phyloP scores from a whole-genome alignment of 345 rosid genomes.

The Murraya koenigii region DNA sequence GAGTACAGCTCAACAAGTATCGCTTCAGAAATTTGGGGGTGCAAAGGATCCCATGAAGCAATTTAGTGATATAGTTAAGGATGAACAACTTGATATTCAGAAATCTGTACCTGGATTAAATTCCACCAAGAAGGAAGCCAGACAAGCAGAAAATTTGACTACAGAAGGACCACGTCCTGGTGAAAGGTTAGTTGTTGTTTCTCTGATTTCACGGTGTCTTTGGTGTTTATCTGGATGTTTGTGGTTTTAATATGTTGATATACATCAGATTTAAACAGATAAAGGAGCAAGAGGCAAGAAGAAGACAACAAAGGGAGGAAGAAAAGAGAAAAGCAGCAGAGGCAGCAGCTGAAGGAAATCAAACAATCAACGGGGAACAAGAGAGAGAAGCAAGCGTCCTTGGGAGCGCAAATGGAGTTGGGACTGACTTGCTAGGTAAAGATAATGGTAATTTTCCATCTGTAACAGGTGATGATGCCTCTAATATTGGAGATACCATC shows the following conservation, averaged over 20 bases:
- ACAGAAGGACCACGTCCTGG: slow-evolving; percentile 69
- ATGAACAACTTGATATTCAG: slow-evolving; percentile 32
- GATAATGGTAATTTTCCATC: slow-evolving; percentile 17
- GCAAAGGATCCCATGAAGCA: slow-evolving; percentile 54
- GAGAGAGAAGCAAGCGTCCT: slow-evolving; percentile 10
- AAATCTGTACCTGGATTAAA: slow-evolving; percentile 43
- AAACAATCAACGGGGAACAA: slow-evolving; percentile 7
- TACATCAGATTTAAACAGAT: slow-evolving; percentile 63
- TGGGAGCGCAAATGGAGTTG: slow-evolving; percentile 33
- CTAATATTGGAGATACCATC: slow-evolving; percentile 32
- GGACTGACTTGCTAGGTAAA: slow-evolving; percentile 20
- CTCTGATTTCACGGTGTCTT: background rate
- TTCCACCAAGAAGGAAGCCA: slow-evolving; percentile 26
- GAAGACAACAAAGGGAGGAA: slow-evolving; percentile 58
- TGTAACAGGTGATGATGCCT: slow-evolving; percentile 21
- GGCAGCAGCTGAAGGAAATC: slow-evolving; percentile 31
- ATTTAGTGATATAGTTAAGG: slow-evolving; percentile 40
- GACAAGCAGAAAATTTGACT: slow-evolving; percentile 35
- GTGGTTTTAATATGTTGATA: slow-evolving; percentile 14
- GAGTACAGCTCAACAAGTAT: slow-evolving; percentile 86
- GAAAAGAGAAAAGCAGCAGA: slow-evolving; percentile 55
- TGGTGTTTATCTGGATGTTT: slow-evolving; percentile 6
- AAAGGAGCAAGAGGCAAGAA: slow-evolving; percentile 83
- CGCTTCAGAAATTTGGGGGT: slow-evolving; percentile 93
- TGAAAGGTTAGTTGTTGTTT: slow-evolving; percentile 50